phyloP scores from a whole-genome alignment of 768 basidiomycete species.

The Lyophyllum decastes region DNA sequence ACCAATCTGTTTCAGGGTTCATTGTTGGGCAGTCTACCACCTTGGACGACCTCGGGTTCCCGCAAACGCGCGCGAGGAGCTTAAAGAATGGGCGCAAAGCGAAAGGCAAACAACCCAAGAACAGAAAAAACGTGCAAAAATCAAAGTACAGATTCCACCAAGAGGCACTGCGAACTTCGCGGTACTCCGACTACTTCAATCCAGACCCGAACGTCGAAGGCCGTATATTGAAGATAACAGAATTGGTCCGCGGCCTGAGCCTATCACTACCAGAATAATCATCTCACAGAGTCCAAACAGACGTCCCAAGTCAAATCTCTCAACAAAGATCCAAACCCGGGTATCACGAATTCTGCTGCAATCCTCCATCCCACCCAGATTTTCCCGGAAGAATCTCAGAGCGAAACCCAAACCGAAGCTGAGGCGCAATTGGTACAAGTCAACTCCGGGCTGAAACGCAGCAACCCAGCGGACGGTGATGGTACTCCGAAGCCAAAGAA shows the following conservation, averaged over 20 bases:
- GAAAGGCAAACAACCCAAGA: conserved; percentile 41
- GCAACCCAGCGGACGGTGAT: conserved; percentile 22
- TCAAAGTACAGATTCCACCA: conserved; percentile 59
- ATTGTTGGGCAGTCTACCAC: conserved; percentile 52
- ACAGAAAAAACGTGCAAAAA: conserved; percentile 55
- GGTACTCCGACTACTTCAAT: conserved; percentile 71
- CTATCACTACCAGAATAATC: not conserved
- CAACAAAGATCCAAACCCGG: conserved; percentile 8
- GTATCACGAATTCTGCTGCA: conserved; percentile 6
- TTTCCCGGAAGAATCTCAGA: conserved; percentile 9
- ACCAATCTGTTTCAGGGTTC: conserved; percentile 47
- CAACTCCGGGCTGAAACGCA: conserved; percentile 31
- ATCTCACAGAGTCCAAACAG: not conserved
- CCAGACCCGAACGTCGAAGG: conserved; percentile 60
- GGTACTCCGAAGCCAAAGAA: conserved; percentile 43
- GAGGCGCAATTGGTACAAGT: conserved; percentile 24
- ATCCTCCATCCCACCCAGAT: conserved; percentile 1
- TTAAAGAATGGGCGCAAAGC: conserved; percentile 40
- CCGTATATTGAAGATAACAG: conserved; percentile 58
- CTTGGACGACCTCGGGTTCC: conserved; percentile 50
- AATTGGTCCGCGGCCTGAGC: conserved; percentile 44
- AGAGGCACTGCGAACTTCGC: conserved; percentile 40
- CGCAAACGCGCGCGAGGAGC: conserved; percentile 39
- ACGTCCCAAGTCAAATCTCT: conserved; percentile 7
- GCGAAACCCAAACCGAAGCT: conserved; percentile 39